Conservation (phyloP, 148 eudicot species). For the Pharnaceum exiguum region DNA sequence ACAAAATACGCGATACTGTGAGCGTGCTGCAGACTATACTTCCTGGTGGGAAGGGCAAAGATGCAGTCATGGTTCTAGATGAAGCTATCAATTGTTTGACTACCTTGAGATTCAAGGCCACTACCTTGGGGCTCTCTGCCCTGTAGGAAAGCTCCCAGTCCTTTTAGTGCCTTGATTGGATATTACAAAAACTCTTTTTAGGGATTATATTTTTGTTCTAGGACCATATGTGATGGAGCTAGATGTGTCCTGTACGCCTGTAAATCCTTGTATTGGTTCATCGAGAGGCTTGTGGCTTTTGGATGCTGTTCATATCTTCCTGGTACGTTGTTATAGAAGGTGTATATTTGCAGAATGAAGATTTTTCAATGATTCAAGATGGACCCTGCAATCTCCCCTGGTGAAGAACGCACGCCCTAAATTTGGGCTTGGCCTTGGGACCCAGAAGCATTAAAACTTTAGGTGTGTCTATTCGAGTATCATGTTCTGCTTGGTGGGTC, state of each 20-base stretch:
- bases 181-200: too few relatives aligned
- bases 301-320: too few relatives aligned
- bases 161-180: too few relatives aligned
- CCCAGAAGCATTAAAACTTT: slow-evolving; percentile 17
- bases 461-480: neutral
- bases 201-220: too few relatives aligned
- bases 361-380: slow-evolving; percentile 14
- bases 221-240: too few relatives aligned
- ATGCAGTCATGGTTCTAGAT: slow-evolving; percentile 60
- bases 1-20: slow-evolving; percentile 58
- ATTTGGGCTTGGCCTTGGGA: slow-evolving; percentile 15
- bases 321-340: too few relatives aligned
- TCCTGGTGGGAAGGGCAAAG: slow-evolving; percentile 56
- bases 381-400: slow-evolving; percentile 22
- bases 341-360: too few relatives aligned
- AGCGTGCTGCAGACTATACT: slow-evolving; percentile 57
- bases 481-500: slow-evolving; percentile 3
- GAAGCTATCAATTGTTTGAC: slow-evolving; percentile 71
- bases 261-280: too few relatives aligned
- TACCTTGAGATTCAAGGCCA: slow-evolving; percentile 58
- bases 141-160: slow-evolving; percentile 16
- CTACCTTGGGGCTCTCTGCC: slow-evolving; percentile 45
- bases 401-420: slow-evolving; percentile 21
- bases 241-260: too few relatives aligned
- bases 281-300: slow-evolving; percentile 1